Conservation (phyloP, 2,329 filamentous ascomycete species). For the Trichothecium sympodiale region DNA sequence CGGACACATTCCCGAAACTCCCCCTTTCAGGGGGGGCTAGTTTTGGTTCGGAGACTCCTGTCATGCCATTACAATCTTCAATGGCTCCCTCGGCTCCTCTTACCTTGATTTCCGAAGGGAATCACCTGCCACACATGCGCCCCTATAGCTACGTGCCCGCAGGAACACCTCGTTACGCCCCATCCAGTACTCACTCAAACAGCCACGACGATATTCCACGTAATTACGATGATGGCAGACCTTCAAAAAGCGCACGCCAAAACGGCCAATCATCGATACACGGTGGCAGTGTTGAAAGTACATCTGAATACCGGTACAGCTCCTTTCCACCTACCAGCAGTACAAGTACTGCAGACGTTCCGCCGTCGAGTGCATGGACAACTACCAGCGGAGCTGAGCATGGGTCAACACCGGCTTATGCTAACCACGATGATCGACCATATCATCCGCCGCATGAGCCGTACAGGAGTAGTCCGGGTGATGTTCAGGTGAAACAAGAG, state of each 20-base stretch:
- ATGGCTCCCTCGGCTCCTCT: constrained; percentile 42
- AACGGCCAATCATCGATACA: constrained; percentile 42
- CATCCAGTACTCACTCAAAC: too few species aligned
- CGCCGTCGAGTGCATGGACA: constrained; percentile 32
- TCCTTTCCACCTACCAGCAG: constrained; percentile 22
- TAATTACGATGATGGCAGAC: constrained; percentile 46
- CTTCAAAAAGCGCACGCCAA: constrained; percentile 45
- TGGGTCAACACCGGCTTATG: constrained; percentile 32
- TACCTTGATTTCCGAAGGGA: constrained; percentile 36
- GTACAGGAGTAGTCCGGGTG: constrained; percentile 28
- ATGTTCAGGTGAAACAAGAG: constrained; percentile 6
- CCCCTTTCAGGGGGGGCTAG: constrained; percentile 35
- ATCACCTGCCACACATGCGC: constrained; percentile 34
- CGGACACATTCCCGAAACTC: constrained; percentile 42
- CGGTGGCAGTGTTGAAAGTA: constrained; percentile 34
- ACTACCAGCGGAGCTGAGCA: constrained; percentile 37
- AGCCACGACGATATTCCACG: constrained; percentile 41
- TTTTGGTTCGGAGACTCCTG: constrained; percentile 40
- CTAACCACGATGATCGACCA: constrained; percentile 31
- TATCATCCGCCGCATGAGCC: constrained; percentile 38
- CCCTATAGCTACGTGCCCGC: constrained; percentile 44
- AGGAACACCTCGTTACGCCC: constrained; percentile 19
- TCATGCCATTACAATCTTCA: constrained; percentile 40
- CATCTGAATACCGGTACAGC: constrained; percentile 47
- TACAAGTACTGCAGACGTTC: constrained; percentile 19